Conservation (phyloP, 2,329 filamentous ascomycete genomes). For the Talaromyces sp. region DNA sequence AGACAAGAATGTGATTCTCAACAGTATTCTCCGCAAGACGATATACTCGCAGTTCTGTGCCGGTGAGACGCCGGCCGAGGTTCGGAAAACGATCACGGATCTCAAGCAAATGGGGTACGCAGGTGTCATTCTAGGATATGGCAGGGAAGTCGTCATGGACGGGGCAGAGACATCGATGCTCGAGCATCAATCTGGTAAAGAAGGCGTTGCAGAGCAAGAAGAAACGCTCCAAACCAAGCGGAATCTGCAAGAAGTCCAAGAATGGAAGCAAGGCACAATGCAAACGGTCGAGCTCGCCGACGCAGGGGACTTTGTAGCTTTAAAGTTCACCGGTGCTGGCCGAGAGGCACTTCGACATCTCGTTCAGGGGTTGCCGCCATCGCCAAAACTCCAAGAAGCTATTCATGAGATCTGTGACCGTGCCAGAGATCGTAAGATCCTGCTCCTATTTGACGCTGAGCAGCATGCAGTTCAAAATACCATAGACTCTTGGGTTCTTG, state of each 20-base stretch:
- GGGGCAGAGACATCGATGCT: constrained; percentile 35
- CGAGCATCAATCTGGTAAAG: background rate
- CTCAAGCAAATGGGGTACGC: constrained; percentile 72
- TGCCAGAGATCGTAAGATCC: constrained; percentile 62
- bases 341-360: constrained; percentile 65
- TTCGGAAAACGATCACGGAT: constrained; percentile 57
- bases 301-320: constrained; percentile 57
- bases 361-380: constrained; percentile 57
- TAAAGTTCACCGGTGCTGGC: constrained; percentile 82
- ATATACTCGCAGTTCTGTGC: constrained; percentile 92
- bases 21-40: constrained; percentile 67
- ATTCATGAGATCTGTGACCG: constrained; percentile 71
- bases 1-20: constrained; percentile 67
- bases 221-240: background rate
- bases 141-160: constrained; percentile 69
- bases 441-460: constrained; percentile 78
- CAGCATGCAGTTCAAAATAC: constrained; percentile 70
- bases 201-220: background rate
- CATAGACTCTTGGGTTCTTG: constrained; percentile 74
- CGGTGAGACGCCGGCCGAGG: constrained; percentile 66
- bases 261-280: constrained; percentile 70
- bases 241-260: constrained; percentile 25
- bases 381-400: constrained; percentile 58
- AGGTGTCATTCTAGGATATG: constrained; percentile 81
- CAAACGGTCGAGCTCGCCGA: constrained; percentile 55